phyloP scores from a whole-genome alignment of 139 green algal species.

The Pleodorina starrii region DNA sequence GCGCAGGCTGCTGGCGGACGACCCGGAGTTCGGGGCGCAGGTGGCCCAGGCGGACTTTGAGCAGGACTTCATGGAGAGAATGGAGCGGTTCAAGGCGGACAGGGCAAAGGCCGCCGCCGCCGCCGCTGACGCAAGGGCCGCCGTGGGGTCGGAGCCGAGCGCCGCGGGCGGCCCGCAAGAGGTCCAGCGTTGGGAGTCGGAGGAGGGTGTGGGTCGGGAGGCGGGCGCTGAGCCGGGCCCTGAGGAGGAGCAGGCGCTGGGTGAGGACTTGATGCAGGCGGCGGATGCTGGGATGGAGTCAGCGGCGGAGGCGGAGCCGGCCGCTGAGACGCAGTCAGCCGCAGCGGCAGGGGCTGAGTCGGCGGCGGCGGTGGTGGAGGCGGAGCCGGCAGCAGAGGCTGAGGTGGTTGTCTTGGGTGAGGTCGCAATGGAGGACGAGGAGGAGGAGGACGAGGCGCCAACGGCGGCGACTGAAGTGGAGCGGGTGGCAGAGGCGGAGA shows the following conservation, averaged over 20 bases:
- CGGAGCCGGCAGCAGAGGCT: neutral
- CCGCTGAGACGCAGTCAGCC: neutral
- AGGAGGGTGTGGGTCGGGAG: too few species aligned
- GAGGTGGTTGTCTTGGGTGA: too few species aligned
- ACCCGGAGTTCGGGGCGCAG: slow-evolving; percentile 18
- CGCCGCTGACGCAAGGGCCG: too few species aligned
- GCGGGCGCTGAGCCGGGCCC: too few species aligned
- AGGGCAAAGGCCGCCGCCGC: neutral
- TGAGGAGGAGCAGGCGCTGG: neutral
- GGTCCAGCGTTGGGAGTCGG: too few species aligned
- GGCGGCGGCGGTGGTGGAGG: neutral
- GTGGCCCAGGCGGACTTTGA: neutral
- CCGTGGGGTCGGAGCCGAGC: too few species aligned
- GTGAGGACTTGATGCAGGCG: neutral
- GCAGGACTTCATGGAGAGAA: neutral
- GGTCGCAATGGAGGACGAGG: neutral
- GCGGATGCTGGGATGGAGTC: neutral
- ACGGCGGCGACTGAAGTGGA: neutral
- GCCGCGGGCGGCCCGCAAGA: too few species aligned
- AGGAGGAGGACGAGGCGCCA: neutral
- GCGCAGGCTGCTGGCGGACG: neutral
- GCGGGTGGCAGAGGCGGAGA: neutral
- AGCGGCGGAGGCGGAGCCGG: neutral
- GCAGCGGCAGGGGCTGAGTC: neutral
- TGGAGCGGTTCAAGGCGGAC: neutral